These are phyloP conservation scores for Colletotrichum aenigma DNA, from an alignment of 2,329 filamentous ascomycete species.

Conservation along the genomic window DNA sequence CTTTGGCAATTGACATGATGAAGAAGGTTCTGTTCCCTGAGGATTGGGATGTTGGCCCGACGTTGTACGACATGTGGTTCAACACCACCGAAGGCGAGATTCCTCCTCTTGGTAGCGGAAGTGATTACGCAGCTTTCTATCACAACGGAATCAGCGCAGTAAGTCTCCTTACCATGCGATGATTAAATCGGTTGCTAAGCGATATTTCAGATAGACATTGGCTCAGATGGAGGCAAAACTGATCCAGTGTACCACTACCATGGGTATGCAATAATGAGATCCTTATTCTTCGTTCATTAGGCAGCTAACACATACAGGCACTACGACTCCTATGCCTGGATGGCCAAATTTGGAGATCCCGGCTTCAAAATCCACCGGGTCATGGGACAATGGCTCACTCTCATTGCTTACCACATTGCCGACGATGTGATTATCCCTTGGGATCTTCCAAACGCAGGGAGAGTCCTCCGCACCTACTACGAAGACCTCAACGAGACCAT, in stretches of 20 bases:
- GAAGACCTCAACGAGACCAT: slow-evolving; percentile 8
- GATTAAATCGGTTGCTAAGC: background rate
- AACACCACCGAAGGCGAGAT: slow-evolving; percentile 6
- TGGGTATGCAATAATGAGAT: background rate
- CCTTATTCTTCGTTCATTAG: rapidly evolving
- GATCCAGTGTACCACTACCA: slow-evolving; percentile 13
- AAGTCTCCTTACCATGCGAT: background rate
- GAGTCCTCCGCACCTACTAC: slow-evolving; percentile 7
- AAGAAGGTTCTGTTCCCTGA: slow-evolving; percentile 14
- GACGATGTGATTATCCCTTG: slow-evolving; percentile 10
- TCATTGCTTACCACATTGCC: slow-evolving; percentile 13
- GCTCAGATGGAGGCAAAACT: slow-evolving; percentile 11
- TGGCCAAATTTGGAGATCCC: slow-evolving; percentile 54
- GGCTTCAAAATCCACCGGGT: slow-evolving; percentile 52
- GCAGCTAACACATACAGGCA: background rate
- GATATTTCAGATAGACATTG: background rate
- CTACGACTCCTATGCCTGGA: slow-evolving; percentile 47
- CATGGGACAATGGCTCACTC: slow-evolving; percentile 43
- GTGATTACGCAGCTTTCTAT: slow-evolving; percentile 12
- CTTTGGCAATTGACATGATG: slow-evolving; percentile 8
- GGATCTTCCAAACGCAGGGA: slow-evolving; percentile 10
- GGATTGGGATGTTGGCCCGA: slow-evolving; percentile 8
- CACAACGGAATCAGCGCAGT: slow-evolving; percentile 11
- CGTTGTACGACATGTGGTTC: slow-evolving; percentile 16
- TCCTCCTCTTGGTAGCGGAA: background rate